Evolutionary conservation across 106 monocot species (phyloP).

Genomic region (Dendrobium chrysotoxum): DNA sequence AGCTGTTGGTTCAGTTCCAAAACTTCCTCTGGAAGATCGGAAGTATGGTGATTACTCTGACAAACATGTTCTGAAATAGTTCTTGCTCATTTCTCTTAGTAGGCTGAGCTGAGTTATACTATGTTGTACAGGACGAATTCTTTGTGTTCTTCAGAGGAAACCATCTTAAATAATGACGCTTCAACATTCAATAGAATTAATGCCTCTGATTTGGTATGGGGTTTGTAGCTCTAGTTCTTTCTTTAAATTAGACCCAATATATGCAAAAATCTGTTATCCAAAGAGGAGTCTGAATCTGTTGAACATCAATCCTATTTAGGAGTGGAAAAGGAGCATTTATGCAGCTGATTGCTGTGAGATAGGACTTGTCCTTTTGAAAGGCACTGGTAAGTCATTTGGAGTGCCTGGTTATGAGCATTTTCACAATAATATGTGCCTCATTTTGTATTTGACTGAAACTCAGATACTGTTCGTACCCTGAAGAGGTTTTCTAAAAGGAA

Average conservation of each 20-base stretch:
- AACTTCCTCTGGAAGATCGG: conserved; percentile 38
- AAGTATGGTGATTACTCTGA: conserved; percentile 28
- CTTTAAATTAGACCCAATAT: not conserved
- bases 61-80: conserved; percentile 1
- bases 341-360: conserved; percentile 53
- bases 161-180: conserved; percentile 22
- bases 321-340: conserved; percentile 67
- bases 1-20: conserved; percentile 58
- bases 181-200: conserved; percentile 30
- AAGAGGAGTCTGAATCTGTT: not conserved
- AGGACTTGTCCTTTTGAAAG: too few relatives aligned
- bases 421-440: not conserved
- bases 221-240: conserved; percentile 10
- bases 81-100: not conserved
- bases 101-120: conserved; percentile 5
- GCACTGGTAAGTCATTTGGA: conserved; percentile 14
- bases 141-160: conserved; percentile 22
- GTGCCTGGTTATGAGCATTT: not conserved
- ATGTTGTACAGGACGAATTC: conserved; percentile 44
- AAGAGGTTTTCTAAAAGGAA: conserved; percentile 79
- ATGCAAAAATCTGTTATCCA: not conserved
- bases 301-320: conserved; percentile 28
- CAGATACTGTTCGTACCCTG: conserved; percentile 61
- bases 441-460: conserved; percentile 7
- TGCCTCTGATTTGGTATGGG: conserved; percentile 80